Percentiles rank a stretch among this genome's conserved stretches.
Evolutionary conservation across 345 rosid species (phyloP).

Genomic region (Trapa incisa): DNA sequence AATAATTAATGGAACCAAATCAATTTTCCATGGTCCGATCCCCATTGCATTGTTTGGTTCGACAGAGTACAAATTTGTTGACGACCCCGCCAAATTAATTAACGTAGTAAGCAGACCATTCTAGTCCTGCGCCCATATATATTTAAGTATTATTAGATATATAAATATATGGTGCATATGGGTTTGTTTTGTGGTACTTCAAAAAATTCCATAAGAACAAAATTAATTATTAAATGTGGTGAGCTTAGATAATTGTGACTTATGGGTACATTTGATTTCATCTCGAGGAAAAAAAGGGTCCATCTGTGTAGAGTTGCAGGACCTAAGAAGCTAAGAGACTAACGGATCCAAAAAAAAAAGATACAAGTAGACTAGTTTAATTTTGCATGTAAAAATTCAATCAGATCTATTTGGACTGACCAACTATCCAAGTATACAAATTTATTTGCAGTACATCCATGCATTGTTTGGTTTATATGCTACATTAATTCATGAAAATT

Average conservation of each 20-base stretch:
- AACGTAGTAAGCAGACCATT: slow-evolving; percentile 6
- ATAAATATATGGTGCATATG: background rate
- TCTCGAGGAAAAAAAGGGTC: background rate
- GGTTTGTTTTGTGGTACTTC: background rate
- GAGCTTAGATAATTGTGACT: background rate
- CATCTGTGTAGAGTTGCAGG: background rate
- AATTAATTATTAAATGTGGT: background rate
- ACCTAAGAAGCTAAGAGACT: background rate
- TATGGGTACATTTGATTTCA: background rate
- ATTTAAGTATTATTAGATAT: background rate
- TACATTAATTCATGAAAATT: too few relatives aligned
- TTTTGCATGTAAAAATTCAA: background rate
- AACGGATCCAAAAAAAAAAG: too few relatives aligned
- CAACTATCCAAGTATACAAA: too few relatives aligned
- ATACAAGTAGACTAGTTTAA: background rate
- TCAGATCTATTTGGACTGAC: background rate
- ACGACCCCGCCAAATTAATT: slow-evolving; percentile 9
- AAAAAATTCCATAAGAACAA: background rate
- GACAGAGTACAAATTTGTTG: background rate
- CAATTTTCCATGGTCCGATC: background rate
- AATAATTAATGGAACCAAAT: background rate
- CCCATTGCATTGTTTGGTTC: slow-evolving; percentile 2
- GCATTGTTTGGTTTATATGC: too few relatives aligned
- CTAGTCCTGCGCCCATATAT: background rate
- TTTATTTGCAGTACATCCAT: too few relatives aligned